These are phyloP conservation scores for Fagus sylvatica DNA, from an alignment of 306 rosid genomes.

Conservation along the genomic window DNA sequence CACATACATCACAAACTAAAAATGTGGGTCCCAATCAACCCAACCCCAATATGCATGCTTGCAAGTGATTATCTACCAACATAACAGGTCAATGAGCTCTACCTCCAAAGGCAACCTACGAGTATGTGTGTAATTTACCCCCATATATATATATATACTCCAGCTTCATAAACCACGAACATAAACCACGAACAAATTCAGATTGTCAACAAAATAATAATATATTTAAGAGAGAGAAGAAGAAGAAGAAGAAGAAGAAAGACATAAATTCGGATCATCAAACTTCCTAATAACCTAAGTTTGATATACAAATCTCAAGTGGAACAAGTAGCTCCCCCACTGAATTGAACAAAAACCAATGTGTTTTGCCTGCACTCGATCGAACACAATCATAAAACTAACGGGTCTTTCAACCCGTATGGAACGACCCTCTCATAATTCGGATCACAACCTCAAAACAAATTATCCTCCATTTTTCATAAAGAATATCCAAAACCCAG, in stretches of 20 bases:
- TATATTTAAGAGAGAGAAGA: not conserved
- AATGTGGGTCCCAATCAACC: too few species aligned
- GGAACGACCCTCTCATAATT: not conserved
- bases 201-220: not conserved
- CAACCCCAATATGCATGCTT: not conserved
- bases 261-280: not conserved
- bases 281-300: not conserved
- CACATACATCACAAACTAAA: not conserved
- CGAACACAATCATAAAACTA: not conserved
- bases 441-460: conserved; percentile 15
- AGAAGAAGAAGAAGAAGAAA: not conserved
- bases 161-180: not conserved
- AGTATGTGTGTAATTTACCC: too few species aligned
- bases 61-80: not conserved
- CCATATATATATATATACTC: too few species aligned
- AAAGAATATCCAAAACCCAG: conserved; percentile 6
- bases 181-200: not conserved
- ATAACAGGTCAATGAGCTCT: not conserved
- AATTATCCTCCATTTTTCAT: not conserved
- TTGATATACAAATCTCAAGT: not conserved
- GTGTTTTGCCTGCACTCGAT: not conserved
- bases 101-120: too few species aligned
- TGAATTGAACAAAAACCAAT: not conserved
- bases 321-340: not conserved
- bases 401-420: not conserved